These are phyloP conservation scores for Exutisphaerella laricina DNA, from an alignment of 2,329 filamentous ascomycete species.

Conservation along the genomic window DNA sequence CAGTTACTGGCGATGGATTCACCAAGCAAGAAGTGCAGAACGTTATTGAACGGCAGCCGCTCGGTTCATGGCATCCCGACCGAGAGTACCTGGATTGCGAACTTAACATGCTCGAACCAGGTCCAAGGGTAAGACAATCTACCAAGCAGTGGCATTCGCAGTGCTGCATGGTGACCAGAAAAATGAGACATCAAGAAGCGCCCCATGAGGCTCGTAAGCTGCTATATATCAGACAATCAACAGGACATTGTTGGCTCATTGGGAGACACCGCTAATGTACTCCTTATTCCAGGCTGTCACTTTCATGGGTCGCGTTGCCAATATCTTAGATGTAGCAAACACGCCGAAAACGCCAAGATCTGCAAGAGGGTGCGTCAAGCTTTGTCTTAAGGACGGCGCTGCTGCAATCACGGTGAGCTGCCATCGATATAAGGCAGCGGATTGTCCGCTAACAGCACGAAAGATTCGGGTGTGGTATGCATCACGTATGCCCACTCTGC, in stretches of 20 bases:
- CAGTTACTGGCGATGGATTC: constrained; percentile 47
- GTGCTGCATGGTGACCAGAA: no score
- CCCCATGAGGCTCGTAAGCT: no score
- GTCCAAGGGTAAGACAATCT: constrained; percentile 35
- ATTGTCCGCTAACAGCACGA: constrained; percentile 1
- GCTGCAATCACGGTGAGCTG: constrained; percentile 48
- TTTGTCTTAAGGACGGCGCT: constrained; percentile 53
- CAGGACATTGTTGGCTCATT: constrained; percentile 47
- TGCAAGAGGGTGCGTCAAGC: constrained; percentile 48
- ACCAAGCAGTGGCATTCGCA: no score
- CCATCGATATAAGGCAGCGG: not conserved
- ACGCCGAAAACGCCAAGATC: constrained; percentile 40
- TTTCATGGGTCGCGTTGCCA: constrained; percentile 53
- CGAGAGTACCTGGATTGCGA: constrained; percentile 41
- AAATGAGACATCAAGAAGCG: no score
- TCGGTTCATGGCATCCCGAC: constrained; percentile 44
- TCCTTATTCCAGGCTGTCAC: constrained; percentile 35
- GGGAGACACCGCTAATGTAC: constrained; percentile 34
- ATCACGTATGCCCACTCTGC: constrained; percentile 37
- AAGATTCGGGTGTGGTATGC: constrained; percentile 51
- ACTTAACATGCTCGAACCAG: constrained; percentile 47
- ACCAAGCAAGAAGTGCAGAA: constrained; percentile 41
- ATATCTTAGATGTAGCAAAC: constrained; percentile 45
- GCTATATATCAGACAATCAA: no score
- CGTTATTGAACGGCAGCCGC: constrained; percentile 19